A percentile compares a stretch with the other conserved stretches of the same genome.
These are phyloP conservation scores for Aquilaria sinensis DNA, from an alignment of 345 rosid genomes.

Conservation along the genomic window DNA sequence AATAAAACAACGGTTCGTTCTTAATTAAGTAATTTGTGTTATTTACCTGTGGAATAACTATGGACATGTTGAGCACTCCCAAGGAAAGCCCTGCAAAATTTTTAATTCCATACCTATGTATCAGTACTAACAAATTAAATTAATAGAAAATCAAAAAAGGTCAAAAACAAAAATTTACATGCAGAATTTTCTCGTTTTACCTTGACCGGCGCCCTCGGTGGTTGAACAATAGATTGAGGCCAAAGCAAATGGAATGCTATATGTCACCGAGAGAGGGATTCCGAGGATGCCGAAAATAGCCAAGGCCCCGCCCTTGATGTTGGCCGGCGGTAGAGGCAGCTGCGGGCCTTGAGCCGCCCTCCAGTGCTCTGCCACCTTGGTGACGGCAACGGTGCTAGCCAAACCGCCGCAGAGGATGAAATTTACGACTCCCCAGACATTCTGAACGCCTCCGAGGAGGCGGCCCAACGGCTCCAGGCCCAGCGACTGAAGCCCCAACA, in stretches of 20 bases:
- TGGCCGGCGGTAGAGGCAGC: conserved; percentile 29
- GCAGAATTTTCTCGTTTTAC: conserved; percentile 21
- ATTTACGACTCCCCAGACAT: conserved; percentile 72
- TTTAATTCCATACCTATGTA: background rate
- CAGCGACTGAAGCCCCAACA: conserved; percentile 57
- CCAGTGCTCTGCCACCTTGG: conserved; percentile 62
- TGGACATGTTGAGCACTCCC: conserved; percentile 32
- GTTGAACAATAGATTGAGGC: conserved; percentile 68
- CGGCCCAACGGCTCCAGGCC: conserved; percentile 43
- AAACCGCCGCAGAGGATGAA: conserved; percentile 55
- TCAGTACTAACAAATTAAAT: background rate
- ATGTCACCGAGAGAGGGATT: conserved; percentile 77
- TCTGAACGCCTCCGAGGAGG: conserved; percentile 43
- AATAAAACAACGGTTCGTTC: too few relatives aligned
- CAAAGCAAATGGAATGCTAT: conserved; percentile 85
- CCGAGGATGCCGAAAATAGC: conserved; percentile 64
- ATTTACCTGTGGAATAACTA: conserved; percentile 32
- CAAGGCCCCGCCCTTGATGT: conserved; percentile 53
- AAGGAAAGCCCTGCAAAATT: conserved; percentile 25
- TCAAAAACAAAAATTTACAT: background rate
- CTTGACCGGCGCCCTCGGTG: conserved; percentile 78
- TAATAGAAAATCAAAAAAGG: background rate
- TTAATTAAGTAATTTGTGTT: too few relatives aligned
- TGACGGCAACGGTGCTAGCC: conserved; percentile 50
- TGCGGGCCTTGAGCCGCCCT: conserved; percentile 1